These are phyloP conservation scores for Laguncularia racemosa DNA, from an alignment of 345 rosid genomes.

Conservation along the genomic window DNA sequence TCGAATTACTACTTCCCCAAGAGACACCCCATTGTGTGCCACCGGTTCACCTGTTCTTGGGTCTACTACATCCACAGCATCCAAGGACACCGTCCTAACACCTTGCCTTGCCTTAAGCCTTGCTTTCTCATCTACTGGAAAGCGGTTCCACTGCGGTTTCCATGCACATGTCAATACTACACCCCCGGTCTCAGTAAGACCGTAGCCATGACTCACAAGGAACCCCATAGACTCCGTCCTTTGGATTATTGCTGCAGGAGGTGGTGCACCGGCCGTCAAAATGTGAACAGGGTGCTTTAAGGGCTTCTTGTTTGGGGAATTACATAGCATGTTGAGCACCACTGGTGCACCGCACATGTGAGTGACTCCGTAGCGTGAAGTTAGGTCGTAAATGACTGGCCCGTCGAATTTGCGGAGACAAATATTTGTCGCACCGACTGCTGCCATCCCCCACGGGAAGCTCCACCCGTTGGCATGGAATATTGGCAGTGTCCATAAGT, in stretches of 20 bases:
- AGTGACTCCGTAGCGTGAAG: constrained; percentile 51
- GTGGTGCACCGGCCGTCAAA: constrained; percentile 78
- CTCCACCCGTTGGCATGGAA: constrained; percentile 90
- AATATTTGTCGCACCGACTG: constrained; percentile 70
- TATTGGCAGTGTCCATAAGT: constrained; percentile 86
- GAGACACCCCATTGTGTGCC: constrained; percentile 46
- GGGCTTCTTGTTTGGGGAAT: constrained; percentile 17
- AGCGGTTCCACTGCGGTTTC: constrained; percentile 63
- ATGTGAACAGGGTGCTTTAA: constrained; percentile 45
- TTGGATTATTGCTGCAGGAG: constrained; percentile 58
- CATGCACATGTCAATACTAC: constrained; percentile 56
- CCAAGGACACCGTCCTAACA: constrained; percentile 36
- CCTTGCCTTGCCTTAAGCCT: constrained; percentile 73
- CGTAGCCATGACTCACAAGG: constrained; percentile 62
- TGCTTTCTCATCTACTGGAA: constrained; percentile 52
- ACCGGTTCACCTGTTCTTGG: constrained; percentile 38
- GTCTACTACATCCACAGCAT: constrained; percentile 51
- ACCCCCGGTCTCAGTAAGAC: constrained; percentile 68
- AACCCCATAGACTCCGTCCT: constrained; percentile 66
- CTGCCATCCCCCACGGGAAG: constrained; percentile 72
- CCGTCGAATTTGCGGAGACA: constrained; percentile 69
- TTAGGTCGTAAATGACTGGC: constrained; percentile 34
- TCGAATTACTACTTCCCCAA: constrained; percentile 64
- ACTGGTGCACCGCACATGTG: constrained; percentile 92
- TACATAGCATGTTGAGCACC: constrained; percentile 67